phyloP scores from a whole-genome alignment of 345 rosid species.

The Murraya koenigii region DNA sequence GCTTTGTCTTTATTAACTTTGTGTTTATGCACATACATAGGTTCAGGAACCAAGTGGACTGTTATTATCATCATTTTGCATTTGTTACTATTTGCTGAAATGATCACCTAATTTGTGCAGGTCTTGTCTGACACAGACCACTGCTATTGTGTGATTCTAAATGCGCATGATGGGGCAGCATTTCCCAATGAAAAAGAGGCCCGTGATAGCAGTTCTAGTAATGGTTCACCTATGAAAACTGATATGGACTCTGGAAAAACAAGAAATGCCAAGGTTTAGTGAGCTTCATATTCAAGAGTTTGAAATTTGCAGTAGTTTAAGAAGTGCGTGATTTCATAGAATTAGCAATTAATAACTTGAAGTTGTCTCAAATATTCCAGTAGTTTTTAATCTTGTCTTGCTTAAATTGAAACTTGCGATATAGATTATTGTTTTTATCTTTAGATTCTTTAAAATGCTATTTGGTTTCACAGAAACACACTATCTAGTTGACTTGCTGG shows the following conservation, averaged over 20 bases:
- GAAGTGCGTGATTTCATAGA: not conserved
- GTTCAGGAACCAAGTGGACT: not conserved
- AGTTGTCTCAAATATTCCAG: not conserved
- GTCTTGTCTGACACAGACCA: slow-evolving; percentile 84
- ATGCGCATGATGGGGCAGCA: slow-evolving; percentile 91
- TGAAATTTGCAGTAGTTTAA: not conserved
- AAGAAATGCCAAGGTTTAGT: slow-evolving; percentile 64
- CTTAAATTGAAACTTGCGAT: not conserved
- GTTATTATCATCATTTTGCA: slow-evolving; percentile 1
- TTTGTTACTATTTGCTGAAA: not conserved
- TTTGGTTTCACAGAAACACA: not conserved
- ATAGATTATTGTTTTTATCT: not conserved
- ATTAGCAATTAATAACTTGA: not conserved
- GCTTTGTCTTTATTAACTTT: not conserved
- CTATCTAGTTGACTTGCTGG: slow-evolving; percentile 20
- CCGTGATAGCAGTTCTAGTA: slow-evolving; percentile 44
- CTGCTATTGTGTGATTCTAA: slow-evolving; percentile 93
- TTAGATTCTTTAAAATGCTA: not conserved
- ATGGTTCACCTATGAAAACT: slow-evolving; percentile 28
- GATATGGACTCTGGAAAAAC: slow-evolving; percentile 36
- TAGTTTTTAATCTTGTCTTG: not conserved
- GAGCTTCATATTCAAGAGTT: not conserved
- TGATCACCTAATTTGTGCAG: slow-evolving; percentile 34
- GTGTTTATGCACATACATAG: not conserved
- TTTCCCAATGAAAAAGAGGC: slow-evolving; percentile 63